Evolutionary conservation across 768 basidiomycete genomes (phyloP).

Genomic region (Coprinellus micaceus): DNA sequence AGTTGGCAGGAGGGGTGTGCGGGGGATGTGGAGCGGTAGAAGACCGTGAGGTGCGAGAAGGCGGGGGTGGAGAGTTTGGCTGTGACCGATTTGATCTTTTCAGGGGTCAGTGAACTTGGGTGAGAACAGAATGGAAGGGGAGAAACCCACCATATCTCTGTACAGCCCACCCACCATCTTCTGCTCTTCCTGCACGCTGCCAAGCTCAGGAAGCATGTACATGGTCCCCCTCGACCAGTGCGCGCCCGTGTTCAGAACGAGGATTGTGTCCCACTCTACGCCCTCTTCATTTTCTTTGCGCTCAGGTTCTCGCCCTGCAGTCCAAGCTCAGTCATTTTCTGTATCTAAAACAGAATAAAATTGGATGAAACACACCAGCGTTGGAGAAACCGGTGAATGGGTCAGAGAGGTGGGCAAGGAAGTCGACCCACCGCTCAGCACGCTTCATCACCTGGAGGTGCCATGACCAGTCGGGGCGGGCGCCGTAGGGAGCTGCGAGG

Average conservation of each 20-base stretch:
- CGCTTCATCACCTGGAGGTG: constrained; percentile 8
- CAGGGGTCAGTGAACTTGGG: neutral
- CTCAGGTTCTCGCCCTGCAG: too few species aligned
- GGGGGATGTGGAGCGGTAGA: constrained; percentile 1
- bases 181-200: constrained; percentile 4
- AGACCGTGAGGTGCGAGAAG: neutral
- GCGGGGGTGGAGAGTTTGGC: neutral
- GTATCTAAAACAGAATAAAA: too few species aligned
- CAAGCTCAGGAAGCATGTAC: constrained; percentile 15
- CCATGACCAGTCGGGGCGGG: constrained; percentile 10
- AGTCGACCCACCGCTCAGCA: constrained; percentile 16
- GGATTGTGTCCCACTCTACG: constrained; percentile 13
- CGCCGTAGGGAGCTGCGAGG: constrained; percentile 10
- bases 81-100: constrained; percentile 5
- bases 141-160: constrained; percentile 12
- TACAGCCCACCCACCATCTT: constrained; percentile 7
- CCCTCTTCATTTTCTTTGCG: constrained; percentile 1
- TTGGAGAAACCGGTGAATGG: too few species aligned
- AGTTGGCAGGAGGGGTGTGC: constrained; percentile 2
- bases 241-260: constrained; percentile 14
- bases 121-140: neutral
- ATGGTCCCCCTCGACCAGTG: constrained; percentile 16
- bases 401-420: constrained; percentile 1
- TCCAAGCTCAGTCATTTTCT: too few species aligned
- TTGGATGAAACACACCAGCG: too few species aligned